These are phyloP conservation scores for Glycyrrhiza uralensis DNA, from an alignment of 306 rosid species.

Conservation along the genomic window DNA sequence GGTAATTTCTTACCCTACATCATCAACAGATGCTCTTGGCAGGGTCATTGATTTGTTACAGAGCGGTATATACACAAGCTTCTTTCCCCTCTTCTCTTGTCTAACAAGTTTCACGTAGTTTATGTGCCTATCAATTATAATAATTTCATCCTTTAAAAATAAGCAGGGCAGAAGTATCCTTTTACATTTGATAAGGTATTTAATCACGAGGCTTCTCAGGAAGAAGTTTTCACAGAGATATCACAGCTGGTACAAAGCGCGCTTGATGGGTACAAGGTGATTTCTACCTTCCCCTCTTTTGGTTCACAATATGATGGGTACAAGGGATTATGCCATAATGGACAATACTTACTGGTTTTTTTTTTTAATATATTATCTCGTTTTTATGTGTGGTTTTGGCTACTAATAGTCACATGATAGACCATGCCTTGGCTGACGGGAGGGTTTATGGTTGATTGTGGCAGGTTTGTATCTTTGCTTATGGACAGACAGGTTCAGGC, in stretches of 20 bases:
- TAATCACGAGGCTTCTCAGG: constrained; percentile 72
- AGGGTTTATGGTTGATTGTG: constrained; percentile 26
- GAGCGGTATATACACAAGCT: constrained; percentile 46
- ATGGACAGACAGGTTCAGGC: constrained; percentile 96
- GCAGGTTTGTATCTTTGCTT: constrained; percentile 95
- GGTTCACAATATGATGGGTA: not conserved
- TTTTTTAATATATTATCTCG: not conserved
- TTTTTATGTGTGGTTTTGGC: not conserved
- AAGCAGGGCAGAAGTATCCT: constrained; percentile 75
- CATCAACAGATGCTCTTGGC: constrained; percentile 79
- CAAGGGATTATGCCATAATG: not conserved
- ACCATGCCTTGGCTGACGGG: constrained; percentile 27
- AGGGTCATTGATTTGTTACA: constrained; percentile 82
- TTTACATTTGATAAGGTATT: constrained; percentile 95
- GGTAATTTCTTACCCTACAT: constrained; percentile 69
- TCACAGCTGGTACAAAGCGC: constrained; percentile 97
- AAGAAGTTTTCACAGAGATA: constrained; percentile 81
- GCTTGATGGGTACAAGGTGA: constrained; percentile 95
- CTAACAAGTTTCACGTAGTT: not conserved
- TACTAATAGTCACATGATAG: not conserved
- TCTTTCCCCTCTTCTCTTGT: not conserved
- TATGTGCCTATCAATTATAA: not conserved
- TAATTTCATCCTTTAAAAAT: not conserved
- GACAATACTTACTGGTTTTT: not conserved
- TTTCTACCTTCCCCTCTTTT: not conserved